Evolutionary conservation across 2,329 filamentous ascomycete species (phyloP), one percentile per base, ranked within the genome.

Genomic region (Pseudogymnoascus sp.): DNA sequence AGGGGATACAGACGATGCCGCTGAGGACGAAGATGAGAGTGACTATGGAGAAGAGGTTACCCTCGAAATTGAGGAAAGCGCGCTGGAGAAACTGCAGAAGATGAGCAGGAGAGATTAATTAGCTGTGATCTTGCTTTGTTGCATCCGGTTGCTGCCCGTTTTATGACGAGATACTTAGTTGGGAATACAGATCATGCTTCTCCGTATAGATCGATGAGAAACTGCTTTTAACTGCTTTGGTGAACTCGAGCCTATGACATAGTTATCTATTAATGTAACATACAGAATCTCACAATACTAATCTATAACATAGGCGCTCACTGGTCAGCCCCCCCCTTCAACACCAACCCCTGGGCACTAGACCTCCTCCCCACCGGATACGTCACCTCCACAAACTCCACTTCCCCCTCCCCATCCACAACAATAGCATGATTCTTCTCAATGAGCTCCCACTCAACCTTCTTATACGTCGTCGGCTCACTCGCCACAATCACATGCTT

Each of bases 401-500:
- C 57, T 11, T 13, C 28, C 2, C 57, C 57, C 19, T 73, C 64
- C 13, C 74, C 75, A 68, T 78, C 75, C 2, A 80, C 78, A 31
- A 76, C 68, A 36, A 82, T 66, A 35, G 73, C 75, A 67, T 75
- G 74, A 67, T 83, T 83, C 68, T 75, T 77, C 31, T 74, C 74
- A 65, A 83, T 79, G 64, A 83, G 67, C 64, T 77, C 71, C 81
- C 81, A 83, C 62, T 83, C 80, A 19, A 74, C 72, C 60, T 78
- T 74, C 67, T 80, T 78, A 67, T 80, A 83, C 8, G 82, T 83
- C 26, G 77, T 81, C 11, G 81, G 82, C 72, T 84, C 81, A 67
- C 77, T 80, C 11, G 81, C 79, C 36, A 83, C 74, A 66, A 83
- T 83, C 36, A 81, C 76, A 71, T 84, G 82, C 47, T 75, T 76